Base-by-base conservation (phyloP, 495 filamentous ascomycete species). In the Aspergillus sclerotioniger region DNA sequence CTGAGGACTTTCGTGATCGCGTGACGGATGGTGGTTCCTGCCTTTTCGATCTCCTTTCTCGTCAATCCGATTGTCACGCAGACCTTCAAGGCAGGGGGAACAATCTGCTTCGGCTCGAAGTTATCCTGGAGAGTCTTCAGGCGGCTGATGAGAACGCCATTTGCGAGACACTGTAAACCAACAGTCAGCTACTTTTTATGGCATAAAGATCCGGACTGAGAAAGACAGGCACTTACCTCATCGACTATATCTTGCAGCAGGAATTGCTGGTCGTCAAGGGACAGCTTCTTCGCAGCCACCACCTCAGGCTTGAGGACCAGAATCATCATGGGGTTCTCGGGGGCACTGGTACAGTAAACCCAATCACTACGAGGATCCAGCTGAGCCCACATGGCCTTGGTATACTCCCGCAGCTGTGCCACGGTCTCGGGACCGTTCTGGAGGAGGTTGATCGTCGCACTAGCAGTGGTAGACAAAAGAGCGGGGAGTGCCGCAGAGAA, bases 401-500 rank as follows among this genome's bases (percentile, higher is more conserved):
- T 90, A 59, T 90, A 87, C 56, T 97, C 94, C 25, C 93, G 82
- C 63, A 94, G 83, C 61, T 84, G 82, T 1, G 76, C 71, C 43
- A 97, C 71, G 33, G 90, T 81, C 41, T 95, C 91, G 0, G 92
- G 90, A 66, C 85, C 89, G 44, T 84, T 87, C 69, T 96, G 90
- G 41, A 98, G 79, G 56, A 97, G 75, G 43, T 85, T 86, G 47
- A 98, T 78, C 9, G 90, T 90, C 70, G 95, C 94, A 69, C 88
- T 92, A 3, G 93, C 91, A n/a, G 92, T 96, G 25, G 92, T 93
- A 15, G 95, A 92, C 32, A 96, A 80, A 77, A 98, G 87, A 28
- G 94, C 94, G 13, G 94, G 95, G 45, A 98, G 77, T 19, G 95
- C 94, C 10, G 94, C 94, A 45, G 92, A 96, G 77, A 89, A 98